A percentile compares a stretch with the other conserved stretches of the same genome.
Conservation (phyloP, 1,284 basidiomycete species). For the Peniophora sp. region DNA sequence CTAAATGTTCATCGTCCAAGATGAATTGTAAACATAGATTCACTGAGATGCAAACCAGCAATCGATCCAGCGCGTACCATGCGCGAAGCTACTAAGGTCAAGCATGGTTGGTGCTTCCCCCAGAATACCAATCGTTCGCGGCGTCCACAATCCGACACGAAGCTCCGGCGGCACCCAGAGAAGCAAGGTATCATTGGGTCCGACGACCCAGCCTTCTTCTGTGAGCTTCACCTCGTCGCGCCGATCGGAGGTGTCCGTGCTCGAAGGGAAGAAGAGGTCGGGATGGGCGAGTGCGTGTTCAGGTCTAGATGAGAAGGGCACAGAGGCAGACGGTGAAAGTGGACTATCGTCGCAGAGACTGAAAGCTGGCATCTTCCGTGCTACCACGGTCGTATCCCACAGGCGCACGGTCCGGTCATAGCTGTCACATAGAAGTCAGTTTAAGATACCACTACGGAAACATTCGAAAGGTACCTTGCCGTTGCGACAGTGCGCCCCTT, state of each 20-base stretch:
- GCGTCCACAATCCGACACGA: neutral
- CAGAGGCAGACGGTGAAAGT: neutral
- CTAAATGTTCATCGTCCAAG: too few species aligned
- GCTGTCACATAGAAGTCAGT: too few species aligned
- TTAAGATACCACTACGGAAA: too few species aligned
- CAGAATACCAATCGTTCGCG: neutral
- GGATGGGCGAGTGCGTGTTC: neutral
- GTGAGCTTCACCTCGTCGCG: neutral
- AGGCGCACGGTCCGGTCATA: slow-evolving; percentile 2
- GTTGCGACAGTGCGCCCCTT: slow-evolving; percentile 2
- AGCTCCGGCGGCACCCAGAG: slow-evolving; percentile 2
- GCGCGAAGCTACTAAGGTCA: neutral
- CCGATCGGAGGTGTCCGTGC: neutral
- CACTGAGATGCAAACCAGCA: too few species aligned
- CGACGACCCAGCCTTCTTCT: slow-evolving; percentile 1
- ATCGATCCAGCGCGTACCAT: neutral
- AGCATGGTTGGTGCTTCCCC: neutral
- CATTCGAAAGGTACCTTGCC: neutral
- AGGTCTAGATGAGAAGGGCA: neutral
- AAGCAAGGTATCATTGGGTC: neutral
- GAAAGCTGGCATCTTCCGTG: too few species aligned
- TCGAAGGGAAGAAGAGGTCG: neutral
- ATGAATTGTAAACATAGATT: too few species aligned
- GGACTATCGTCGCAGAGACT: neutral
- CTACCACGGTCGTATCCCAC: neutral